These are phyloP conservation scores for Aeschynomene evenia DNA, from an alignment of 306 rosid genomes.

Conservation along the genomic window DNA sequence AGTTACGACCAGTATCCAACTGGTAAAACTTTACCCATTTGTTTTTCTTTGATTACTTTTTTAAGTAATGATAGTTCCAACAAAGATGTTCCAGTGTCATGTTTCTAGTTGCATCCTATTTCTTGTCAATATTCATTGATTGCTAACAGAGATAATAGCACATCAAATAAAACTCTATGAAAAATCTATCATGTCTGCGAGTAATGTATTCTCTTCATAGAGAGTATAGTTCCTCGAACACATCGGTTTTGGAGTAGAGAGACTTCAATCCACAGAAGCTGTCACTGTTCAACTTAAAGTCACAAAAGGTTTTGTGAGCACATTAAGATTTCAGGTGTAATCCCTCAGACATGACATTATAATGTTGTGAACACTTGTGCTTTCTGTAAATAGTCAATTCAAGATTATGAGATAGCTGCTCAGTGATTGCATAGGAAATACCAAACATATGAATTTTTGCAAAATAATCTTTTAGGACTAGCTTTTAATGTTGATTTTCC, in stretches of 20 bases:
- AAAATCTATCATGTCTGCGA: not conserved
- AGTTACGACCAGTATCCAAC: slow-evolving; percentile 13
- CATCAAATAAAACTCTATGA: not conserved
- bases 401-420: not conserved
- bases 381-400: not conserved
- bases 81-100: not conserved
- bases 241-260: not conserved
- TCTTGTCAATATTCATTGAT: slow-evolving; percentile 10
- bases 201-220: not conserved
- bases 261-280: not conserved
- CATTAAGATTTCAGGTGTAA: not conserved
- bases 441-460: slow-evolving; percentile 9
- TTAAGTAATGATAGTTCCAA: not conserved
- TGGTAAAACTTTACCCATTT: not conserved
- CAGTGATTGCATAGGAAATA: not conserved
- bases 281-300: not conserved
- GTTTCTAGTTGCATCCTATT: not conserved
- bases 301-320: slow-evolving; percentile 7
- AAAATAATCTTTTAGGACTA: not conserved
- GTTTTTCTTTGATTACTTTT: not conserved
- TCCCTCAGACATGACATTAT: not conserved
- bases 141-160: slow-evolving; percentile 12
- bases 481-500: not conserved
- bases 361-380: not conserved
- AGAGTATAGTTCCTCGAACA: not conserved